phyloP scores from a whole-genome alignment of 805 yeast genomes.

The Myxozyma neotropica region DNA sequence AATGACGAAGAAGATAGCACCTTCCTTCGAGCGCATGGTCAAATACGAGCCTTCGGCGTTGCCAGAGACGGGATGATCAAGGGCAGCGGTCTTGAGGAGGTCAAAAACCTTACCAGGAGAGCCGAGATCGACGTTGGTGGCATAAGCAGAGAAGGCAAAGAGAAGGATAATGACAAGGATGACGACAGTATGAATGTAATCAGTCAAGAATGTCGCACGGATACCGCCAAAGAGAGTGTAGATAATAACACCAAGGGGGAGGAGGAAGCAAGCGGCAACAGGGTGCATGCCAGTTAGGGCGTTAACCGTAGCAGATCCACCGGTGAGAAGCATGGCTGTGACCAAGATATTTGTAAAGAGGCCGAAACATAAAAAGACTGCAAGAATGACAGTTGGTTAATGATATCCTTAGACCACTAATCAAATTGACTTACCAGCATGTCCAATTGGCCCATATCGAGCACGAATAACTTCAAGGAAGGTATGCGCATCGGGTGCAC shows the following conservation, averaged over 20 bases:
- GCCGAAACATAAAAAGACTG: constrained; percentile 58
- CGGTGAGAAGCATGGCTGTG: constrained; percentile 88
- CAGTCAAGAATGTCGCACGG: constrained; percentile 79
- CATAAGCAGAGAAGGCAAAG: constrained; percentile 80
- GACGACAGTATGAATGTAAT: constrained; percentile 78
- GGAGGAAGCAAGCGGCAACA: constrained; percentile 77
- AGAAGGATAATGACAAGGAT: constrained; percentile 73
- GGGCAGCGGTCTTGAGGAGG: constrained; percentile 65
- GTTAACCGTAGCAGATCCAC: constrained; percentile 81
- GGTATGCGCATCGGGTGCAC: constrained; percentile 91
- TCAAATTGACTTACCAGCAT: constrained; percentile 46
- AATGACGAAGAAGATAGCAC: constrained; percentile 88
- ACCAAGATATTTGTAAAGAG: constrained; percentile 85
- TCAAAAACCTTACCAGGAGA: constrained; percentile 77
- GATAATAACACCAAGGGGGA: constrained; percentile 77
- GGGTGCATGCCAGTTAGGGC: constrained; percentile 82
- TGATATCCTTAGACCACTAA: too few species aligned
- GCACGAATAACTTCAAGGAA: constrained; percentile 81
- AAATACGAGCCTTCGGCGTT: constrained; percentile 85
- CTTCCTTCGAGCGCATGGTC: constrained; percentile 82
- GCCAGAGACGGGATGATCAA: constrained; percentile 67
- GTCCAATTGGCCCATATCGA: constrained; percentile 79
- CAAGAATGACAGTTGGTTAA: too few species aligned
- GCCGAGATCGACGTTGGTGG: constrained; percentile 69
- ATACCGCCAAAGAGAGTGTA: constrained; percentile 82